Percentiles rank a stretch among this genome's conserved stretches.
Evolutionary conservation across 345 rosid genomes (phyloP).

Genomic region (Brassica rapa): DNA sequence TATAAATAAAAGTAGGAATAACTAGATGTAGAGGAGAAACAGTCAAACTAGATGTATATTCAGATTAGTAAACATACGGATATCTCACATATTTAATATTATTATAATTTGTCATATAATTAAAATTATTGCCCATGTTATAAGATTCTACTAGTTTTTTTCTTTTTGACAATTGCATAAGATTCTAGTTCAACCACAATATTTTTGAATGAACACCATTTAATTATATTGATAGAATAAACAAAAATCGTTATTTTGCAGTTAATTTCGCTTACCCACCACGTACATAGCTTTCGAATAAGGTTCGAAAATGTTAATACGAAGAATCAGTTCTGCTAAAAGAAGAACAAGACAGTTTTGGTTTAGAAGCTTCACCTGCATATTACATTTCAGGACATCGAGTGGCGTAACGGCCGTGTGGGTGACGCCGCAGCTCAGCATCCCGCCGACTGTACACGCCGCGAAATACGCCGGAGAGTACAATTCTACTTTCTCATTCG

Average conservation of each 20-base stretch:
- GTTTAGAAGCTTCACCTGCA: constrained; percentile 64
- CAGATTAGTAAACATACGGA: no score
- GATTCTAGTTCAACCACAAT: no score
- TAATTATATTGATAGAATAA: no score
- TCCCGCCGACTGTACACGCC: constrained; percentile 80
- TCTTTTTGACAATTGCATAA: no score
- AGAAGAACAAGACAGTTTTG: neutral
- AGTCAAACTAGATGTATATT: no score
- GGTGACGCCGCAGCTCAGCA: constrained; percentile 75
- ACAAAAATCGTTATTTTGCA: neutral
- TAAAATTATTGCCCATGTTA: no score
- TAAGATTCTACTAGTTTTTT: no score
- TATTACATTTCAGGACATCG: constrained; percentile 95
- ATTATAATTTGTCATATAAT: no score
- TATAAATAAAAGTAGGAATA: neutral
- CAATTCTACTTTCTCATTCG: constrained; percentile 76
- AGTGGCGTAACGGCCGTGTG: constrained; percentile 91
- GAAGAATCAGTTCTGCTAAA: neutral
- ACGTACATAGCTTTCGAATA: neutral
- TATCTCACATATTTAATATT: no score
- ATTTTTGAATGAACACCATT: no score
- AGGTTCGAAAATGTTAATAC: neutral
- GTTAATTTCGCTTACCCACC: neutral
- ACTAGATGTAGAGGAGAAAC: neutral
- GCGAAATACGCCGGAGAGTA: constrained; percentile 78